phyloP scores from a whole-genome alignment of 345 rosid genomes.

The Streptanthus diversifolius region DNA sequence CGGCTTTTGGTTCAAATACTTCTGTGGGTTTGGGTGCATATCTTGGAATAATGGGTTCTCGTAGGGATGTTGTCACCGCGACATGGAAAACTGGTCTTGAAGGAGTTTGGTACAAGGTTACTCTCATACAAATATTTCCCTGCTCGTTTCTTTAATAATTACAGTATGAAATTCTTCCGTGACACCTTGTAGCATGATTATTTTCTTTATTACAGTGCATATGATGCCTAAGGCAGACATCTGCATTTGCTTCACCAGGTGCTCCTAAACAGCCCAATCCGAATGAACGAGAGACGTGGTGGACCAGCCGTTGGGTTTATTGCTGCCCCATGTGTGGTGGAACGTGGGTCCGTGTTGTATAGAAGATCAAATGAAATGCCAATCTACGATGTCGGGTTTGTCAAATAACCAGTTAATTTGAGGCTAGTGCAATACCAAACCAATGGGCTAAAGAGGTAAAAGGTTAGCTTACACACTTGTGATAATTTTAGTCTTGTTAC shows the following conservation, averaged over 20 bases:
- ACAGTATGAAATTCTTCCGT: neutral
- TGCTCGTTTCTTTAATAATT: neutral
- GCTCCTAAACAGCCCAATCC: slow-evolving; percentile 46
- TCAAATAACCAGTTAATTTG: neutral
- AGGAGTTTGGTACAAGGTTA: slow-evolving; percentile 96
- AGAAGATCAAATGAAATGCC: slow-evolving; percentile 14
- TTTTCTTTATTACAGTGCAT: slow-evolving; percentile 59
- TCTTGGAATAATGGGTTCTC: slow-evolving; percentile 99
- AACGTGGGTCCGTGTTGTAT: slow-evolving; percentile 94
- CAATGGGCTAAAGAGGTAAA: neutral
- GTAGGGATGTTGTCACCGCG: slow-evolving; percentile 92
- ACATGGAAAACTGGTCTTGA: slow-evolving; percentile 96
- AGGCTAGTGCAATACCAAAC: slow-evolving; percentile 5
- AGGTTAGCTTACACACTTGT: neutral
- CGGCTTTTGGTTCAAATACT: slow-evolving; percentile 92
- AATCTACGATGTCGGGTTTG: neutral
- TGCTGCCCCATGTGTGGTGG: slow-evolving; percentile 99
- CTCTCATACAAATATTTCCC: neutral
- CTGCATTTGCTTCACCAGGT: slow-evolving; percentile 74
- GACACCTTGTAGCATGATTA: neutral
- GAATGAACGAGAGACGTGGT: slow-evolving; percentile 75
- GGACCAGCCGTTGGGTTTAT: slow-evolving; percentile 96
- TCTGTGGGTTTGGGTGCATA: slow-evolving; percentile 90
- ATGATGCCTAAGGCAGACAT: slow-evolving; percentile 94
- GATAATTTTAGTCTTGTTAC: neutral